Conservation (phyloP, 371 early-diverging fungal genomes). For the Mortierella polycephala region DNA sequence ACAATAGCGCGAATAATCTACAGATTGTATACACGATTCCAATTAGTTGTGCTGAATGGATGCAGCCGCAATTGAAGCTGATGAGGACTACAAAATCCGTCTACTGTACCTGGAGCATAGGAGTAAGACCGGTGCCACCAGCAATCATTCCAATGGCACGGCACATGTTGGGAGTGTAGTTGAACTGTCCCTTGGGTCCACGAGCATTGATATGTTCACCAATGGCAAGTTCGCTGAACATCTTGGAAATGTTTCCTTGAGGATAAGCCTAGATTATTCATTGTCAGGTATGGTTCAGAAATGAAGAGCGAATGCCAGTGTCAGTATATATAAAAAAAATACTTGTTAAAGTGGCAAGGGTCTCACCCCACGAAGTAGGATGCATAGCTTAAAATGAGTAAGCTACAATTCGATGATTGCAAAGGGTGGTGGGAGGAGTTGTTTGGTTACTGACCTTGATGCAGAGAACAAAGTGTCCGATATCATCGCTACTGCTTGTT, state of each 20-base stretch:
- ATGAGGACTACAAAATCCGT: constrained; percentile 55
- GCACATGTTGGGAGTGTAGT: constrained; percentile 85
- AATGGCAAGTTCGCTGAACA: constrained; percentile 75
- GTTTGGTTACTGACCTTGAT: constrained; percentile 77
- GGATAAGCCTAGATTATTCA: constrained; percentile 75
- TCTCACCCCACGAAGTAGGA: no score
- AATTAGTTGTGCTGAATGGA: neutral
- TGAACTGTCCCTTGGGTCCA: constrained; percentile 94
- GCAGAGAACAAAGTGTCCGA: constrained; percentile 90
- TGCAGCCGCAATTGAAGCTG: neutral
- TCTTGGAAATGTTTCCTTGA: constrained; percentile 85
- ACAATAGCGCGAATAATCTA: constrained; percentile 83
- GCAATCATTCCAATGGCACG: constrained; percentile 92
- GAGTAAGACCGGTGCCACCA: constrained; percentile 94
- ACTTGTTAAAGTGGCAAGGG: no score
- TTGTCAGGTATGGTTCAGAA: neutral
- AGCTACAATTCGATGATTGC: no score
- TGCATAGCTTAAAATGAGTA: no score
- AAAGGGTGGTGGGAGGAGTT: no score
- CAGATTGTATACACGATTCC: neutral
- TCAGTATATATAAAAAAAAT: no score
- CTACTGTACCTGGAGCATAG: constrained; percentile 84
- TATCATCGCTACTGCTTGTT: constrained; percentile 83
- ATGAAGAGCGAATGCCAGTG: neutral
- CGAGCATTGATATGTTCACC: constrained; percentile 84